Conservation (phyloP, 169 alveolate species). For the Perkinsus olseni region DNA sequence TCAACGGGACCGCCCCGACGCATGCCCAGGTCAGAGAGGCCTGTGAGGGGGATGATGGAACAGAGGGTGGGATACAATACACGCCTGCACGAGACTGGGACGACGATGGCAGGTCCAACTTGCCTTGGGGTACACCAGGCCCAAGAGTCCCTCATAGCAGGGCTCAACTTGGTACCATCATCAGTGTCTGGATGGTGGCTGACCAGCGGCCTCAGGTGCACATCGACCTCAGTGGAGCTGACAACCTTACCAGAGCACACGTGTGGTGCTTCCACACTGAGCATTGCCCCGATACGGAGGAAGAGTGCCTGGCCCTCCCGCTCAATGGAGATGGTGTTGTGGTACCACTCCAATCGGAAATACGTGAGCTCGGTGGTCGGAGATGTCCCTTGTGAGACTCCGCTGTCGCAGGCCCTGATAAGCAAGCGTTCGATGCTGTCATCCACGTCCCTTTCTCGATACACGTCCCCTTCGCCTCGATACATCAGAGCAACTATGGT, state of each 20-base stretch:
- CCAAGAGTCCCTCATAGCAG: not conserved
- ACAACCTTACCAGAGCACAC: not conserved
- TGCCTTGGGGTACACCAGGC: not conserved
- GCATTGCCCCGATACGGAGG: not conserved
- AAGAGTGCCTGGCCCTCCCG: not conserved
- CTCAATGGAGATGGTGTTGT: not conserved
- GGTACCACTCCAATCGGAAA: not conserved
- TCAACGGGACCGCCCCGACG: not conserved
- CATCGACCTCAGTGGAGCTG: not conserved
- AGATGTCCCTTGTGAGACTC: not conserved
- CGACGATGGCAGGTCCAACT: not conserved
- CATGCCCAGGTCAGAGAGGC: not conserved
- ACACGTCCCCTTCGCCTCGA: not conserved
- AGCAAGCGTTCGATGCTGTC: not conserved
- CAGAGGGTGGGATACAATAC: not conserved
- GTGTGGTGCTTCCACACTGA: not conserved
- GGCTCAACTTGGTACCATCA: not conserved
- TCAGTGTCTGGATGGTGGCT: not conserved
- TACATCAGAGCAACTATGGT: not conserved
- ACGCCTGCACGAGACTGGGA: not conserved
- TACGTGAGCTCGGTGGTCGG: not conserved
- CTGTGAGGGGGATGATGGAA: not conserved
- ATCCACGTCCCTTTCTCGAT: not conserved
- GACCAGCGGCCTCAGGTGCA: not conserved
- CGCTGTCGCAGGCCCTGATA: not conserved